Evolutionary conservation across 2,329 filamentous ascomycete genomes (phyloP).

Genomic region (Colletotrichum sp.): DNA sequence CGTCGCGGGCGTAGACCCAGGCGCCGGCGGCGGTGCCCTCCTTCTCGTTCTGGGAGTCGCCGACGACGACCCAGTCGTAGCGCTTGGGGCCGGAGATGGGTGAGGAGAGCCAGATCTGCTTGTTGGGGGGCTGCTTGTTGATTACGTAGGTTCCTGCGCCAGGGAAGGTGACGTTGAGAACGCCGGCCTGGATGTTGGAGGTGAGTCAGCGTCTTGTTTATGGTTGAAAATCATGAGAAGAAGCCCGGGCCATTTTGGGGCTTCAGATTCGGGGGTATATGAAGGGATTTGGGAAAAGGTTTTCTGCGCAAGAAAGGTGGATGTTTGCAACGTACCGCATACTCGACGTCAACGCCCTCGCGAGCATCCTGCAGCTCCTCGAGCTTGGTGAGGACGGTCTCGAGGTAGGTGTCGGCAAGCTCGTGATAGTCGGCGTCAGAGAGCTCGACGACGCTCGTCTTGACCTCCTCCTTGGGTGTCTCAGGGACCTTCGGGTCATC

Average conservation of each 20-base stretch:
- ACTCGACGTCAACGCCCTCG: constrained; percentile 87
- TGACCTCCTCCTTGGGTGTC: constrained; percentile 44
- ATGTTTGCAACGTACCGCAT: constrained; percentile 65
- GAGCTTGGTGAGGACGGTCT: constrained; percentile 59
- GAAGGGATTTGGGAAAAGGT: neutral
- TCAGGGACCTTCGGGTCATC: constrained; percentile 55
- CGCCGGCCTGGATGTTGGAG: constrained; percentile 70
- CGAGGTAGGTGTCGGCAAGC: constrained; percentile 77
- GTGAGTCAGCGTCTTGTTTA: constrained; percentile 2
- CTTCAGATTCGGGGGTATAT: rapidly evolving
- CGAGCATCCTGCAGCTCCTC: constrained; percentile 77
- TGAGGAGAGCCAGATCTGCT: constrained; percentile 95
- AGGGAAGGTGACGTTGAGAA: constrained; percentile 77
- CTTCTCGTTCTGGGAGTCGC: constrained; percentile 79
- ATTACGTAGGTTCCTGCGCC: constrained; percentile 84
- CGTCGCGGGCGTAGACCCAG: constrained; percentile 90
- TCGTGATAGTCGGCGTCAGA: constrained; percentile 77
- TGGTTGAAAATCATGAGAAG: neutral
- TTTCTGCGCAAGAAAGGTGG: neutral
- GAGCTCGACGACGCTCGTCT: constrained; percentile 62
- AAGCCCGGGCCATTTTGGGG: constrained; percentile 16
- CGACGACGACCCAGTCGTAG: constrained; percentile 83
- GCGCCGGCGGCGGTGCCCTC: constrained; percentile 75
- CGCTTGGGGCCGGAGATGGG: constrained; percentile 91
- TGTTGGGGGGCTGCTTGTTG: constrained; percentile 98